Percentiles rank a stretch among this genome's conserved stretches.
Conservation (phyloP, 2,329 filamentous ascomycete species). For the Colletotrichum lindemuthianum region DNA sequence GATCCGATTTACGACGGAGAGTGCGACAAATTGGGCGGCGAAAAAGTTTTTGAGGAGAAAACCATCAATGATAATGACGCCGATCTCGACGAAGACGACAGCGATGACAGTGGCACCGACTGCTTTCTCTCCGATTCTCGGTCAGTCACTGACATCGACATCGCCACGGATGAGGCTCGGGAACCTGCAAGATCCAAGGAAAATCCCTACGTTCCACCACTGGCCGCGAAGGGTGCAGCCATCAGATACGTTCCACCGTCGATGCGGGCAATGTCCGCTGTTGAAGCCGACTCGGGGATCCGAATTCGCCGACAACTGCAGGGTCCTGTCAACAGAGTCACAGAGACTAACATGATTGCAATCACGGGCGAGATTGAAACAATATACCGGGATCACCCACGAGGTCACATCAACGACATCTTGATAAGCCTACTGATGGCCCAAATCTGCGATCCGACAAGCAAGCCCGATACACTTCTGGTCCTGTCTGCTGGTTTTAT, state of each 20-base stretch:
- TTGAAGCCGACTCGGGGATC: slow-evolving; percentile 72
- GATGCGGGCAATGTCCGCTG: slow-evolving; percentile 70
- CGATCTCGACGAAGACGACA: slow-evolving; percentile 41
- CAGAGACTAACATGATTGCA: slow-evolving; percentile 87
- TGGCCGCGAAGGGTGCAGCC: slow-evolving; percentile 50
- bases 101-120: slow-evolving; percentile 40
- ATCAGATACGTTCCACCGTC: slow-evolving; percentile 93
- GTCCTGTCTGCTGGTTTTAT: slow-evolving; percentile 92
- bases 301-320: slow-evolving; percentile 84
- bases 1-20: background rate
- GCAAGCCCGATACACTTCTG: slow-evolving; percentile 86
- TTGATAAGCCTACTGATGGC: slow-evolving; percentile 81
- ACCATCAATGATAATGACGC: slow-evolving; percentile 1
- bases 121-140: slow-evolving; percentile 8
- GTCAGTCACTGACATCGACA: too few relatives aligned
- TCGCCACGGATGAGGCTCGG: too few relatives aligned
- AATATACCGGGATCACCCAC: slow-evolving; percentile 83
- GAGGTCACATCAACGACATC: slow-evolving; percentile 87
- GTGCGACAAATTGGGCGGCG: slow-evolving; percentile 34
- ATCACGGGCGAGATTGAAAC: slow-evolving; percentile 86
- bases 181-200: slow-evolving; percentile 59
- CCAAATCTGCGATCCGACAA: slow-evolving; percentile 82
- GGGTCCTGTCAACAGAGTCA: slow-evolving; percentile 90
- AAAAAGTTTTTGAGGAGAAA: slow-evolving; percentile 40
- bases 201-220: slow-evolving; percentile 89